A percentile compares a stretch with the other conserved stretches of the same genome.
phyloP scores from a whole-genome alignment of 2,329 filamentous ascomycete species.

The Trichoderma semiorbis region DNA sequence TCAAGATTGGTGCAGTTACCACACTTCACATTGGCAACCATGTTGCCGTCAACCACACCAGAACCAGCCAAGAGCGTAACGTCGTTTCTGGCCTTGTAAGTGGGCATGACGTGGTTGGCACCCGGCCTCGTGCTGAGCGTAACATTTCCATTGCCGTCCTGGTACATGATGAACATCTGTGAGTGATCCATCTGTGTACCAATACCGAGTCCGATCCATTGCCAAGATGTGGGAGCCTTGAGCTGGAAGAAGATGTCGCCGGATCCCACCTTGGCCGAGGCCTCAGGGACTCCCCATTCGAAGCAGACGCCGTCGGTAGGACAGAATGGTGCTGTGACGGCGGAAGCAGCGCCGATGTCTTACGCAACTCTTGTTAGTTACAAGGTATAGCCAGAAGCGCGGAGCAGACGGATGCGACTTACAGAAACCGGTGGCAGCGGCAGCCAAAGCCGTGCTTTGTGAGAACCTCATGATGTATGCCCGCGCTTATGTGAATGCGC shows the following conservation, averaged over 20 bases:
- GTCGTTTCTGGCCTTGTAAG: slow-evolving; percentile 40
- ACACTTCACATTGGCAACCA: slow-evolving; percentile 60
- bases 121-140: slow-evolving; percentile 57
- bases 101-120: slow-evolving; percentile 46
- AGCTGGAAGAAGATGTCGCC: slow-evolving; percentile 62
- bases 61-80: slow-evolving; percentile 57
- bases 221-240: slow-evolving; percentile 48
- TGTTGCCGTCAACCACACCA: slow-evolving; percentile 48
- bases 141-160: slow-evolving; percentile 55
- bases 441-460: slow-evolving; percentile 6
- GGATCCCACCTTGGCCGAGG: slow-evolving; percentile 43
- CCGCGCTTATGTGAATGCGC: background rate
- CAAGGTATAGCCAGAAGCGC: background rate
- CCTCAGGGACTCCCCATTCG: slow-evolving; percentile 51
- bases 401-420: background rate
- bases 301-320: slow-evolving; percentile 49
- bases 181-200: slow-evolving; percentile 53
- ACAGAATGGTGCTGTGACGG: slow-evolving; percentile 38
- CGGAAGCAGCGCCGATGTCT: slow-evolving; percentile 25
- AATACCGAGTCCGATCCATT: slow-evolving; percentile 58
- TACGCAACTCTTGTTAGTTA: background rate
- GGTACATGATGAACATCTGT: slow-evolving; percentile 62
- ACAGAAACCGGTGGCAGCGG: slow-evolving; percentile 22
- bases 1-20: slow-evolving; percentile 49
- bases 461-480: slow-evolving; percentile 17